phyloP scores from a whole-genome alignment of 2,329 filamentous ascomycete genomes.

The Didymella glomerata region DNA sequence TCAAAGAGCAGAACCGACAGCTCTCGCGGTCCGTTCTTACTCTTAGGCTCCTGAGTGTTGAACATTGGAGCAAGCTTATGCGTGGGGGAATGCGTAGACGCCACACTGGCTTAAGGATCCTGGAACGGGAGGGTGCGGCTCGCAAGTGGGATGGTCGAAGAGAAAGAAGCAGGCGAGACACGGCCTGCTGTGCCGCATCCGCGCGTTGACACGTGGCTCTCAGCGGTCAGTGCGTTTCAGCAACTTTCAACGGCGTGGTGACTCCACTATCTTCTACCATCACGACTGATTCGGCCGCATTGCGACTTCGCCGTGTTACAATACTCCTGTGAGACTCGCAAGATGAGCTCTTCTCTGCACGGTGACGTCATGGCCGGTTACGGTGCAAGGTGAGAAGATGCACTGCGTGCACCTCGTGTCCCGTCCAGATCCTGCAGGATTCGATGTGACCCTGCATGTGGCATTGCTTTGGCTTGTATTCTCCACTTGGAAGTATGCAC shows the following conservation, averaged over 20 bases:
- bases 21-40: no score
- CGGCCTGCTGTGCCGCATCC: not conserved
- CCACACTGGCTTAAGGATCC: not conserved
- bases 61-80: no score
- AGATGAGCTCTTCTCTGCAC: not conserved
- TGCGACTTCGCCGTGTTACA: not conserved
- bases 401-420: not conserved
- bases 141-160: not conserved
- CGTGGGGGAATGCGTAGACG: not conserved
- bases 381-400: not conserved
- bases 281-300: not conserved
- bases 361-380: not conserved
- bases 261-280: not conserved
- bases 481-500: not conserved
- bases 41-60: no score
- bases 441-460: not conserved
- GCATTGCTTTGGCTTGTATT: not conserved
- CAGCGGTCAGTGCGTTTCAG: not conserved
- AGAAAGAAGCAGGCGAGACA: not conserved
- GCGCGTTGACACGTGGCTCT: not conserved
- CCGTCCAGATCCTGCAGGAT: not conserved
- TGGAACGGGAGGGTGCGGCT: conserved; percentile 4
- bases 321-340: not conserved
- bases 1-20: no score
- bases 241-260: not conserved